These are phyloP conservation scores for Dissophora globulifera DNA, from an alignment of 192 early-diverging fungal genomes.

Conservation along the genomic window DNA sequence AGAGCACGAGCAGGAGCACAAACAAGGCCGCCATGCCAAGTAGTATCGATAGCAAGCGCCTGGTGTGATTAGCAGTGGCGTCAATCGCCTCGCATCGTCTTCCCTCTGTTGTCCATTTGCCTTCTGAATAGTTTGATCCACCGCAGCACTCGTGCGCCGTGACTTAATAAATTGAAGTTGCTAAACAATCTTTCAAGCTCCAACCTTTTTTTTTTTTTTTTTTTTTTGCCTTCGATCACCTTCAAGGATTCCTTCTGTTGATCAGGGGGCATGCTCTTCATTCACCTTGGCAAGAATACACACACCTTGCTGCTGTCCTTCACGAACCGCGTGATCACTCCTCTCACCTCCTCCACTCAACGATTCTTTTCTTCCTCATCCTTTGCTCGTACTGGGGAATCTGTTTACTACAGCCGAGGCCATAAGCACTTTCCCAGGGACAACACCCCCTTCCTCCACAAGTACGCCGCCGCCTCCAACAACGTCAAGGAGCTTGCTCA, in stretches of 20 bases:
- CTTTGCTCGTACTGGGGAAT: slow-evolving; percentile 6
- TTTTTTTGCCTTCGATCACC: not conserved
- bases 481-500: slow-evolving; percentile 16
- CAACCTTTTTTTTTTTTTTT: slow-evolving; percentile 1
- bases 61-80: too few relatives aligned
- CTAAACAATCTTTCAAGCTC: too few relatives aligned
- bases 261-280: slow-evolving; percentile 27
- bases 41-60: not conserved
- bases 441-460: slow-evolving; percentile 42
- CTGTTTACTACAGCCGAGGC: slow-evolving; percentile 5
- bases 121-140: too few relatives aligned
- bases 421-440: not conserved
- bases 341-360: too few relatives aligned
- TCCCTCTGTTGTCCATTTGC: too few relatives aligned
- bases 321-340: too few relatives aligned
- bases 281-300: slow-evolving; percentile 9
- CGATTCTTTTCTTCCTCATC: not conserved
- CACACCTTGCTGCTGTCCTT: slow-evolving; percentile 16
- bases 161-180: too few relatives aligned
- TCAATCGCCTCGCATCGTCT: too few relatives aligned
- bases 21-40: not conserved
- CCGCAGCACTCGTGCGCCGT: too few relatives aligned
- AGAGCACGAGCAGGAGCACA: slow-evolving; percentile 13
- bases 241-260: not conserved
- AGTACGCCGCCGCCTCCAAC: slow-evolving; percentile 1